phyloP scores from a whole-genome alignment of 2,329 filamentous ascomycete genomes.

The Coniochaeta sp. region DNA sequence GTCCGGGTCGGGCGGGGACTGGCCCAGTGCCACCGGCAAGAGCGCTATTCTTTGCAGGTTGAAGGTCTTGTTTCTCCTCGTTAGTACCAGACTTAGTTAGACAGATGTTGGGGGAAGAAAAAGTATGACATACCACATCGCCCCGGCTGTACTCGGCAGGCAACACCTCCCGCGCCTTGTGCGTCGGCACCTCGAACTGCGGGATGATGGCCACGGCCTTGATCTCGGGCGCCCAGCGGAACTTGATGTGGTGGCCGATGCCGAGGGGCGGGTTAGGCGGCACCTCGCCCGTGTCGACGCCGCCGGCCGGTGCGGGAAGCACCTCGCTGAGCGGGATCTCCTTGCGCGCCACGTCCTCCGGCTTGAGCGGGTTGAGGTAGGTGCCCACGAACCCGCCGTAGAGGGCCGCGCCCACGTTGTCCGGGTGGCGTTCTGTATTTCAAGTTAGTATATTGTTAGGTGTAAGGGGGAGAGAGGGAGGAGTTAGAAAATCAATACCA shows the following conservation, averaged over 20 bases:
- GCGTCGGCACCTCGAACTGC: slow-evolving; percentile 91
- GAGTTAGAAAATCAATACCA: slow-evolving; percentile 46
- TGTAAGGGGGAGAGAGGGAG: slow-evolving; percentile 11
- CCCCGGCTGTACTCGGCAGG: slow-evolving; percentile 71
- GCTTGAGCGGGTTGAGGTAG: slow-evolving; percentile 85
- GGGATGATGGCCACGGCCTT: slow-evolving; percentile 96
- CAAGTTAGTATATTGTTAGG: background rate
- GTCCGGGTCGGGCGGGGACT: slow-evolving; percentile 83
- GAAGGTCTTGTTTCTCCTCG: slow-evolving; percentile 55
- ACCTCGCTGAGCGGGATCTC: slow-evolving; percentile 96
- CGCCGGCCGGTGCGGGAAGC: slow-evolving; percentile 81
- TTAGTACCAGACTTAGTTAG: too few relatives aligned
- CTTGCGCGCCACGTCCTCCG: slow-evolving; percentile 80
- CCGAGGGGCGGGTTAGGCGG: slow-evolving; percentile 85
- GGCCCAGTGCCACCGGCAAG: slow-evolving; percentile 80
- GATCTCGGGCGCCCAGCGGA: slow-evolving; percentile 88
- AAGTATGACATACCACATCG: slow-evolving; percentile 67
- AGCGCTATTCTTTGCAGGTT: slow-evolving; percentile 93
- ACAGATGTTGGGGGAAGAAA: background rate
- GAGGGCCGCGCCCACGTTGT: slow-evolving; percentile 90
- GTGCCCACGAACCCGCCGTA: slow-evolving; percentile 97
- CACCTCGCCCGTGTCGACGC: slow-evolving; percentile 77
- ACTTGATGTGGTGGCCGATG: slow-evolving; percentile 95
- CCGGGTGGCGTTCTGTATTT: slow-evolving; percentile 68
- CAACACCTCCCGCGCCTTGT: slow-evolving; percentile 79